These are phyloP conservation scores for Theobroma cacao DNA, from an alignment of 345 rosid species.

Conservation along the genomic window DNA sequence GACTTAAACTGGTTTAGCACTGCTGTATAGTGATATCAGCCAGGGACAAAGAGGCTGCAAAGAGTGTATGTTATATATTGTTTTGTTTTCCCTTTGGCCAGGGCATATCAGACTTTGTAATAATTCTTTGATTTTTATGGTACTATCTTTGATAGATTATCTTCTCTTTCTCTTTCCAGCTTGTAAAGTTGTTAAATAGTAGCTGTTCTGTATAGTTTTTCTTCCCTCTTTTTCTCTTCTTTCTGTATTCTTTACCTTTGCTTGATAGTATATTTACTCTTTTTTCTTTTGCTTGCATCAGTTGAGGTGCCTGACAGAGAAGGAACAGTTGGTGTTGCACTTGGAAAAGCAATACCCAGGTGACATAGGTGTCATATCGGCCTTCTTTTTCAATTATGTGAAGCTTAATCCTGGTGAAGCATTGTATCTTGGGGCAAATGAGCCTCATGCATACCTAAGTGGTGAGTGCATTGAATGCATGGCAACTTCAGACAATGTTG, in stretches of 20 bases:
- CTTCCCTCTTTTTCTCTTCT: neutral
- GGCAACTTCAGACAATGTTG: conserved; percentile 99
- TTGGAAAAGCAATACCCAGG: conserved; percentile 86
- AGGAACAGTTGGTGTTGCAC: conserved; percentile 75
- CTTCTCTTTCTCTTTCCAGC: neutral
- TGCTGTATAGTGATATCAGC: neutral
- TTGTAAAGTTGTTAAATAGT: neutral
- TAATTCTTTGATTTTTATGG: neutral
- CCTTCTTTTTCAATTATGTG: conserved; percentile 85
- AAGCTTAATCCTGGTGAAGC: conserved; percentile 96
- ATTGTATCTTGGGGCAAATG: conserved; percentile 89
- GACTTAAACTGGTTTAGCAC: neutral
- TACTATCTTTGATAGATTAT: neutral
- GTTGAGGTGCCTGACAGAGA: conserved; percentile 79
- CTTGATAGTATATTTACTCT: neutral
- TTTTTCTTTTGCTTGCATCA: conserved; percentile 22
- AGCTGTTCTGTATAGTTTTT: neutral
- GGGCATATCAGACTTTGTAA: neutral
- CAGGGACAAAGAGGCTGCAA: neutral
- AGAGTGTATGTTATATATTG: neutral
- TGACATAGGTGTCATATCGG: conserved; percentile 85
- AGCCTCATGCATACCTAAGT: conserved; percentile 86
- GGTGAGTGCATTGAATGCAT: conserved; percentile 97
- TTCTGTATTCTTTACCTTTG: neutral
- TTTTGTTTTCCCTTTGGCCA: neutral